Conservation (phyloP, 306 rosid genomes). For the Gillenia trifoliata region DNA sequence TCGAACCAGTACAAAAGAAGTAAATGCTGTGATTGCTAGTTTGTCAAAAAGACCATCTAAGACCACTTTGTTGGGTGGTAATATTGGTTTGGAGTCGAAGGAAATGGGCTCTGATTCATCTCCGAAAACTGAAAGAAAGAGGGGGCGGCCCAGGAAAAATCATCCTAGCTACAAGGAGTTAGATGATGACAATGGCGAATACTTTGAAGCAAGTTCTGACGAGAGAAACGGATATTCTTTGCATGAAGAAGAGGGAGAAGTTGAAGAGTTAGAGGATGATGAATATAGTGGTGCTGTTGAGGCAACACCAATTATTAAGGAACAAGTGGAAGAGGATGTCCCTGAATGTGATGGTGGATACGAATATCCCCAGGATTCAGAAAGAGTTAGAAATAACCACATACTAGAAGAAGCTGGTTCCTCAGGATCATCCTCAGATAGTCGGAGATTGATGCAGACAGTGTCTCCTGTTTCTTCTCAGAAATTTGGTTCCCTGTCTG, state of each 20-base stretch:
- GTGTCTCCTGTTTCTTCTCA: conserved; percentile 72
- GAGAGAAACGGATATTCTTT: conserved; percentile 78
- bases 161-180: conserved; percentile 73
- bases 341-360: conserved; percentile 49
- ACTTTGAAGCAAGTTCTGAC: conserved; percentile 82
- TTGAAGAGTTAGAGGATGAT: conserved; percentile 83
- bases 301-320: conserved; percentile 50
- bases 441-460: conserved; percentile 50
- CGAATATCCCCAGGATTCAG: conserved; percentile 56
- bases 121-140: conserved; percentile 63
- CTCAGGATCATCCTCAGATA: conserved; percentile 69
- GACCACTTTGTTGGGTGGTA: conserved; percentile 51
- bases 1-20: conserved; percentile 74
- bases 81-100: conserved; percentile 46
- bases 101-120: conserved; percentile 74
- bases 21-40: conserved; percentile 63
- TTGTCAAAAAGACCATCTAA: conserved; percentile 76
- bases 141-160: conserved; percentile 77
- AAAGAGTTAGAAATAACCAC: conserved; percentile 43
- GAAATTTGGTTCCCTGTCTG: conserved; percentile 92
- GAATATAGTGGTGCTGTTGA: conserved; percentile 65
- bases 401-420: conserved; percentile 68
- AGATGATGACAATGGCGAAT: conserved; percentile 80
- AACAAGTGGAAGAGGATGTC: conserved; percentile 59
- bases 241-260: conserved; percentile 84